Evolutionary conservation across 371 early-diverging fungal species (phyloP), one percentile per base, ranked within the genome.

Genomic region (Mucor irregularis): DNA sequence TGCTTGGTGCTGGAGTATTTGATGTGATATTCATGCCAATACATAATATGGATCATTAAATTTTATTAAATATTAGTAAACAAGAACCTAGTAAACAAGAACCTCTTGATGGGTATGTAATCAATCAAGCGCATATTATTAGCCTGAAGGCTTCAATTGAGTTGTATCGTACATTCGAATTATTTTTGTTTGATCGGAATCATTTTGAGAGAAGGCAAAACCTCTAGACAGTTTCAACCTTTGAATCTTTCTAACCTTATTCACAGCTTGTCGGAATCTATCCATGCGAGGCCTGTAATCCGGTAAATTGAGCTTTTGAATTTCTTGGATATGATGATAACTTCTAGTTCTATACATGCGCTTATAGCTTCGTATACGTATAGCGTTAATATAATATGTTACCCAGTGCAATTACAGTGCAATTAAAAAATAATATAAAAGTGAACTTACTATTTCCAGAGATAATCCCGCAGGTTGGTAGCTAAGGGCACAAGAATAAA

Each of bases 151-250:
- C 75, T 96, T 96, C 50, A 85, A 82, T 47, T 87, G 71, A 0
- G 97, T 96, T 24, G 98, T 98, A 76, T 98, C 97, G 78, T 98
- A 98, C 51, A 93, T 85, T 43, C 97, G 82, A 61, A 98, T 94
- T 37, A 98, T 73, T 58, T 91, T 86, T 9, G 92, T 88, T 69
- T 96, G 96, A 34, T 96, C 97, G 37, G 86, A 83, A 63, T 98
- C 98, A 73, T 86, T 95, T 69, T 98, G 97, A 26, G 96, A 93
- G 67, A 98, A 98, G 4, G 98, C 98, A 74, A 88, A 98, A 17
- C 98, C 98, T n/a, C 98, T 84, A 39, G 81, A 91, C 29, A 90
- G 82, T 64, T 93, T 95, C 14, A 95, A 73, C 16, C 97, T 83
- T 69, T 98, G 97, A 45, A 93, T 89, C 64, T 89, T 85, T 24